These are phyloP conservation scores for Chrysoporthe puriensis DNA, from an alignment of 2,329 filamentous ascomycete species.

Conservation along the genomic window DNA sequence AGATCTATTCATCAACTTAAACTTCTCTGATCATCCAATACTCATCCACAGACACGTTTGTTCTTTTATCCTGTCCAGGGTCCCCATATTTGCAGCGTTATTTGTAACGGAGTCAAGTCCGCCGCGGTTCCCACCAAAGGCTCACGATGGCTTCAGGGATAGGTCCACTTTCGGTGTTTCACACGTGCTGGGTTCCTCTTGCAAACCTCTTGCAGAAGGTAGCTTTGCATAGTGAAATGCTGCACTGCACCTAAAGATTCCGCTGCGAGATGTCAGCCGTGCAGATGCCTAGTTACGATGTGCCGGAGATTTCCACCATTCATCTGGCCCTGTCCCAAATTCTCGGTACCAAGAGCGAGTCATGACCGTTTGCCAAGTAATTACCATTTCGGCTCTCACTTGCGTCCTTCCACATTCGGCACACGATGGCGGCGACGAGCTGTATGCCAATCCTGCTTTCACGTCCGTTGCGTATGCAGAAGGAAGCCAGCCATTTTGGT, in stretches of 20 bases:
- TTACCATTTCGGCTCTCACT: not conserved
- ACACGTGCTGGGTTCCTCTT: not conserved
- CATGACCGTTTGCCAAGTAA: not conserved
- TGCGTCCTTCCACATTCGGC: constrained; percentile 1
- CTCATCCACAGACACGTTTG: not conserved
- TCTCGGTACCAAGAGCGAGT: not conserved
- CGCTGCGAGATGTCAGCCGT: constrained; percentile 1
- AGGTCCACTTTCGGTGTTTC: not conserved
- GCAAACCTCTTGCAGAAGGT: not conserved
- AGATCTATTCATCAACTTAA: too few relatives aligned
- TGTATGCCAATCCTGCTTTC: not conserved
- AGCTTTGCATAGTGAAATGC: not conserved
- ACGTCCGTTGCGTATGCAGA: not conserved
- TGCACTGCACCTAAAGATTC: not conserved
- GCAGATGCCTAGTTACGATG: not conserved
- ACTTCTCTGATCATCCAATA: not conserved
- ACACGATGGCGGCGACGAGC: not conserved
- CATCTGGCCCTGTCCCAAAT: not conserved
- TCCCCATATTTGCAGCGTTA: not conserved
- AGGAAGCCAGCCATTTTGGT: not conserved
- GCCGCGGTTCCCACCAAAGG: not conserved
- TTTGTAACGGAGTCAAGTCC: not conserved
- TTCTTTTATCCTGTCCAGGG: not conserved
- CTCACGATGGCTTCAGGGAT: not conserved
- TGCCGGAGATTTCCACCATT: constrained; percentile 8